These are phyloP conservation scores for Ambrosia hybrid DNA, from an alignment of 140 eudicot species.

Conservation along the genomic window DNA sequence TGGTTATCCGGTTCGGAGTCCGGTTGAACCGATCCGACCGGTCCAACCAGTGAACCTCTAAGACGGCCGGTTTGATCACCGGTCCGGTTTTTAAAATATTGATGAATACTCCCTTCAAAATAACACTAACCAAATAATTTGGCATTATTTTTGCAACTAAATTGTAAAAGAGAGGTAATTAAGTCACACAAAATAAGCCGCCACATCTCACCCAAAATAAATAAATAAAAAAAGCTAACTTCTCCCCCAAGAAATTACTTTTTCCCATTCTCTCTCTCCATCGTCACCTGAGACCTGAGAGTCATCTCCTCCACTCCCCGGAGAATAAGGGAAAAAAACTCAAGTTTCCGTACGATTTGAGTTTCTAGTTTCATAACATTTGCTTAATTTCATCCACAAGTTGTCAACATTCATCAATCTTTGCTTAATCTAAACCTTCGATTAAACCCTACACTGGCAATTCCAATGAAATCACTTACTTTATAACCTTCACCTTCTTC, in stretches of 20 bases:
- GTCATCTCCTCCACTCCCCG: conserved; percentile 31
- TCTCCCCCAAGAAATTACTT: neutral
- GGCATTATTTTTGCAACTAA: no score
- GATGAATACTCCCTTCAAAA: no score
- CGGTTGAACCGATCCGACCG: no score
- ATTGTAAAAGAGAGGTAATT: no score
- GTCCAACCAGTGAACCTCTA: no score
- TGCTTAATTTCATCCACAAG: no score
- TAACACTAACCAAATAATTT: no score
- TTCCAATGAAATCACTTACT: conserved; percentile 36
- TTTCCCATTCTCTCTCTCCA: neutral
- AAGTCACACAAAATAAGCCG: no score
- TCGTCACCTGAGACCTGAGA: conserved; percentile 29
- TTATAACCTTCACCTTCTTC: conserved; percentile 27
- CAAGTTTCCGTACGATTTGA: conserved; percentile 6
- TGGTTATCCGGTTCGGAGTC: no score
- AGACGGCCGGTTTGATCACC: no score
- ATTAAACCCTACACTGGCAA: conserved; percentile 36
- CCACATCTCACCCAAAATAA: no score
- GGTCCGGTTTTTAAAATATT: no score
- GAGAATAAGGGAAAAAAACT: conserved; percentile 10
- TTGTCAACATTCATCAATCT: conserved; percentile 2
- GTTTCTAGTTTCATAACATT: neutral
- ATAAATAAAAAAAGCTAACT: neutral
- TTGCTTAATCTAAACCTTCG: conserved; percentile 16